phyloP scores from a whole-genome alignment of 1,284 basidiomycete genomes.

The Rhodotorula sp. region DNA sequence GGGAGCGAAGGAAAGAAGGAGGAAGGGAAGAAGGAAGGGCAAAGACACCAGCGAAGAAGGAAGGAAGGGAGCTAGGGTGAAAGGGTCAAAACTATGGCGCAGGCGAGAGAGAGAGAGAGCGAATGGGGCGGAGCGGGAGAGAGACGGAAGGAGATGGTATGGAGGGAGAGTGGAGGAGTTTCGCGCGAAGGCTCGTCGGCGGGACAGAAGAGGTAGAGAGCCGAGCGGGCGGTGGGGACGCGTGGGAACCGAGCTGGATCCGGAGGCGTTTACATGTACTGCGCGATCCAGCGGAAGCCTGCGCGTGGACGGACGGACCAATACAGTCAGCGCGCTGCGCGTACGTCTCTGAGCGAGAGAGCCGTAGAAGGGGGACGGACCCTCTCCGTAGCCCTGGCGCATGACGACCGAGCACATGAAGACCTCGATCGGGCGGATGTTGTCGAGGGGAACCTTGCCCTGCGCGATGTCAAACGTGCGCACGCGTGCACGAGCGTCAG shows the following conservation, averaged over 20 bases:
- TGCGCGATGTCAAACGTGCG: no score
- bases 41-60: not conserved
- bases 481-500: no score
- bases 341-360: not conserved
- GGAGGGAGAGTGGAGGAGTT: not conserved
- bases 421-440: slow-evolving; percentile 97
- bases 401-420: slow-evolving; percentile 99
- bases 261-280: slow-evolving; percentile 69
- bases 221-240: not conserved
- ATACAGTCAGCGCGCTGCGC: not conserved
- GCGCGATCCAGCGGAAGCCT: slow-evolving; percentile 97
- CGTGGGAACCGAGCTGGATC: no score
- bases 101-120: not conserved
- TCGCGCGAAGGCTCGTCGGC: not conserved
- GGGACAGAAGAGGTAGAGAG: no score
- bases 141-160: not conserved
- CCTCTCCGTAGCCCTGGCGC: slow-evolving; percentile 98
- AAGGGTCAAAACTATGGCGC: not conserved
- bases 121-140: not conserved
- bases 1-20: not conserved
- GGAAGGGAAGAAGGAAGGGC: not conserved
- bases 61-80: not conserved
- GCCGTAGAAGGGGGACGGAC: no score
- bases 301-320: not conserved
- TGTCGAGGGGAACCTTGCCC: slow-evolving; percentile 95